Evolutionary conservation across 2,329 filamentous ascomycete species (phyloP), one percentile per base, ranked within the genome.

Genomic region (Arthrobotrys sinensis): DNA sequence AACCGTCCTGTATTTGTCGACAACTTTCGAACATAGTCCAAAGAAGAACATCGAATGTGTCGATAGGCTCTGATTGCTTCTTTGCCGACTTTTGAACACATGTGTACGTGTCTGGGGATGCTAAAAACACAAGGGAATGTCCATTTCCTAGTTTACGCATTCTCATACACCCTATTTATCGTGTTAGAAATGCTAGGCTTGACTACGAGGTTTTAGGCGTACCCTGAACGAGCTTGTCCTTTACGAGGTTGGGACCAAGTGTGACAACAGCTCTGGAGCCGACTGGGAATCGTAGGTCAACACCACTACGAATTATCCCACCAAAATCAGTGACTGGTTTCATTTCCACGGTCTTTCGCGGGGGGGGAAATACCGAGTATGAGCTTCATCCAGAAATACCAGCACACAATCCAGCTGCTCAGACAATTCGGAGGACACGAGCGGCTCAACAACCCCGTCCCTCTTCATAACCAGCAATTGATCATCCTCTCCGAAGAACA

Each of bases 151-250:
- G 85, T 71, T 90, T 89, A 8, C 91, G 83, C 88, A 93, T 90
- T 28, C 92, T 84, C 90, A 92, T 92, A 76, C 90, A 77, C 3
- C 72, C 72, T 77, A 48, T 55, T 8, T 38, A 14, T 38, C 36
- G n/a, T 5, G 11, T 24, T 62, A 6, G 19, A n/a, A 36, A 14
- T 46, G 36, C 36, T 38, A 38, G 36, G 36, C 36, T 38, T 32
- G 36, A 28, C 36, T 38, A 4, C 11, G 19, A 12, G 40, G n/a
- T 68, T 28, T 32, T 5, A 45, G 40, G 3, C 53, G 5, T 14
- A 89, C 89, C 90, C 87, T 94, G 91, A 0, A 90, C 88, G 0
- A 93, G 82, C 12, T 87, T 85, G 78, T 94, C 92, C 76, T 94
- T 94, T 0, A 89, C 91, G 0, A 93, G 79, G 3, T 86, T 85